These are phyloP conservation scores for Fusarium sp. DNA, from an alignment of 2,329 filamentous ascomycete genomes.

Conservation along the genomic window DNA sequence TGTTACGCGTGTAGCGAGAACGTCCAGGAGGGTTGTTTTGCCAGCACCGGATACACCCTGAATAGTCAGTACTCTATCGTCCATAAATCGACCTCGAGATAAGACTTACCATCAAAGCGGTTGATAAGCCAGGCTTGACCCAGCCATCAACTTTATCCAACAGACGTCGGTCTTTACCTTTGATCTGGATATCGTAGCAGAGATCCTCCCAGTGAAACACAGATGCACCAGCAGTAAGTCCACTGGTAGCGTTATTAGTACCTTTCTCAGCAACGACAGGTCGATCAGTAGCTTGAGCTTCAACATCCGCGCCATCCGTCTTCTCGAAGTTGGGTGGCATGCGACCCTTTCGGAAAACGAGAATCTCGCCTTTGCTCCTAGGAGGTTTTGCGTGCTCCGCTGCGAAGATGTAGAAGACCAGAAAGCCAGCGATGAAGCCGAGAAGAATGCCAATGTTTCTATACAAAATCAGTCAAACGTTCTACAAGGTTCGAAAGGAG, in stretches of 20 bases:
- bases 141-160: constrained; percentile 79
- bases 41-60: constrained; percentile 76
- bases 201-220: constrained; percentile 79
- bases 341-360: constrained; percentile 70
- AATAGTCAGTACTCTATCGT: neutral
- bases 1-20: constrained; percentile 76
- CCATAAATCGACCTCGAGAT: fast-evolving
- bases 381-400: constrained; percentile 73
- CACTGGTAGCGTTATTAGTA: neutral
- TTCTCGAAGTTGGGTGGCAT: constrained; percentile 71
- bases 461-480: fast-evolving
- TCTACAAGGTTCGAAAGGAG: fast-evolving
- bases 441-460: constrained; percentile 76
- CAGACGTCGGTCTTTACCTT: constrained; percentile 71
- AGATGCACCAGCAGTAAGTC: constrained; percentile 27
- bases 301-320: constrained; percentile 50
- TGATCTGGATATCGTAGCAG: constrained; percentile 72
- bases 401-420: constrained; percentile 69
- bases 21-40: constrained; percentile 80
- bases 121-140: constrained; percentile 80
- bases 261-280: constrained; percentile 38
- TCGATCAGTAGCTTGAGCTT: constrained; percentile 44
- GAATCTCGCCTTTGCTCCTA: constrained; percentile 72
- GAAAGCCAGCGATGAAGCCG: constrained; percentile 72
- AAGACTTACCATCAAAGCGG: constrained; percentile 56